These are phyloP conservation scores for Hyaloscypha finlandica DNA, from an alignment of 495 filamentous ascomycete genomes.

Conservation along the genomic window DNA sequence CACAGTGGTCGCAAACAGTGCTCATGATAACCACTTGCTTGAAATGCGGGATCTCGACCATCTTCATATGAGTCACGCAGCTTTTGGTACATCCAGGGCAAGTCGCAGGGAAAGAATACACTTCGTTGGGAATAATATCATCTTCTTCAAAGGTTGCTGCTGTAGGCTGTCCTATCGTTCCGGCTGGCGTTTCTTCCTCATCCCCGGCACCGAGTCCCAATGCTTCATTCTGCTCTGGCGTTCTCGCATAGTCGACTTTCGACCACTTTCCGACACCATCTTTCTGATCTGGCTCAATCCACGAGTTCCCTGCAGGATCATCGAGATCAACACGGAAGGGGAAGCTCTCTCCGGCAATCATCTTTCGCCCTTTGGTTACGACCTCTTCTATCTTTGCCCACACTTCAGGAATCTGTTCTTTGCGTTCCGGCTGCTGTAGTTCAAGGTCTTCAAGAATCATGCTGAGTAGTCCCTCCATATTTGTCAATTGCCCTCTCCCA, in stretches of 20 bases:
- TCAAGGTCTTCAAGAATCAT: slow-evolving; percentile 76
- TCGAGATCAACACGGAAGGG: slow-evolving; percentile 88
- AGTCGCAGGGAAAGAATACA: slow-evolving; percentile 85
- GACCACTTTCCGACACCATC: slow-evolving; percentile 80
- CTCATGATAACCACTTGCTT: slow-evolving; percentile 92
- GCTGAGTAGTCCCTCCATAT: slow-evolving; percentile 82
- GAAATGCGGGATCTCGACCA: slow-evolving; percentile 95
- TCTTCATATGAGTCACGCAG: slow-evolving; percentile 89
- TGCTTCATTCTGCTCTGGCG: slow-evolving; percentile 81
- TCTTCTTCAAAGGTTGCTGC: slow-evolving; percentile 54
- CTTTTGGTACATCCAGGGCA: slow-evolving; percentile 87
- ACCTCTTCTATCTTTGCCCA: slow-evolving; percentile 73
- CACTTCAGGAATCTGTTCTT: slow-evolving; percentile 71
- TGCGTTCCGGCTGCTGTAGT: slow-evolving; percentile 71
- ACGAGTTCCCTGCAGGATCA: slow-evolving; percentile 95
- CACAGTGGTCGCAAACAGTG: slow-evolving; percentile 84
- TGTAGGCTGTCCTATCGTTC: slow-evolving; percentile 28
- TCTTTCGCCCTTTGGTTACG: slow-evolving; percentile 67
- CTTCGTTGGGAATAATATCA: slow-evolving; percentile 83
- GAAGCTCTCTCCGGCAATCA: slow-evolving; percentile 71
- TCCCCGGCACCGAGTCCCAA: slow-evolving; percentile 49
- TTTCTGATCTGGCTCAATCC: slow-evolving; percentile 82
- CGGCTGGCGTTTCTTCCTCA: slow-evolving; percentile 19
- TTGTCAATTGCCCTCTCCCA: slow-evolving; percentile 85
- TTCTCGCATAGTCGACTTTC: slow-evolving; percentile 78